Evolutionary conservation across 108 stramenopile species (phyloP).

Genomic region (Ochromonas danica): DNA sequence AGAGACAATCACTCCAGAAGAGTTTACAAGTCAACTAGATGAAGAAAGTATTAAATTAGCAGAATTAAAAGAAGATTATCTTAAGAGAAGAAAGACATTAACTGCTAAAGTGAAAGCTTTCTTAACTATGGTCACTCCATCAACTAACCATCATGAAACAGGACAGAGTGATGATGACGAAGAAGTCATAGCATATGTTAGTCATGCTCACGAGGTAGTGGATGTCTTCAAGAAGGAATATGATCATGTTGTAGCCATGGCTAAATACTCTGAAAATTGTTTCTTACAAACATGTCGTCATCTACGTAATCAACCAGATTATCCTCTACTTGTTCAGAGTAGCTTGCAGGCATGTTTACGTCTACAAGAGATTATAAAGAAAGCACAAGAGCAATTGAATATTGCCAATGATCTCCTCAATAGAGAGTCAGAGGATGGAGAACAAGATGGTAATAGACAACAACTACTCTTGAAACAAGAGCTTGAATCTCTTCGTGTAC

Average conservation of each 20-base stretch:
- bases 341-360: not conserved
- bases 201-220: not conserved
- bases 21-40: not conserved
- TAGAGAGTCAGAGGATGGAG: not conserved
- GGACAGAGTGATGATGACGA: not conserved
- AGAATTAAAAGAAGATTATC: not conserved
- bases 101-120: not conserved
- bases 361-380: not conserved
- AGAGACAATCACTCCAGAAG: not conserved
- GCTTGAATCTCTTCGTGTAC: not conserved
- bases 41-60: not conserved
- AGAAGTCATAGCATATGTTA: not conserved
- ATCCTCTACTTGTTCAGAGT: not conserved
- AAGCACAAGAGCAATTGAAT: not conserved
- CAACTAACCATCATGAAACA: not conserved
- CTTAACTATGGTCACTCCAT: not conserved
- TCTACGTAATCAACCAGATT: not conserved
- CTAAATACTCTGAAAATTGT: not conserved
- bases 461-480: not conserved
- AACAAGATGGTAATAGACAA: not conserved
- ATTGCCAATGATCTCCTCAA: not conserved
- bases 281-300: not conserved
- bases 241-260: not conserved
- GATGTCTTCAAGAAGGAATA: slow-evolving; percentile 9
- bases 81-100: not conserved